Base-by-base conservation (phyloP, 2,329 filamentous ascomycete species). In the Chaetomium sp. region DNA sequence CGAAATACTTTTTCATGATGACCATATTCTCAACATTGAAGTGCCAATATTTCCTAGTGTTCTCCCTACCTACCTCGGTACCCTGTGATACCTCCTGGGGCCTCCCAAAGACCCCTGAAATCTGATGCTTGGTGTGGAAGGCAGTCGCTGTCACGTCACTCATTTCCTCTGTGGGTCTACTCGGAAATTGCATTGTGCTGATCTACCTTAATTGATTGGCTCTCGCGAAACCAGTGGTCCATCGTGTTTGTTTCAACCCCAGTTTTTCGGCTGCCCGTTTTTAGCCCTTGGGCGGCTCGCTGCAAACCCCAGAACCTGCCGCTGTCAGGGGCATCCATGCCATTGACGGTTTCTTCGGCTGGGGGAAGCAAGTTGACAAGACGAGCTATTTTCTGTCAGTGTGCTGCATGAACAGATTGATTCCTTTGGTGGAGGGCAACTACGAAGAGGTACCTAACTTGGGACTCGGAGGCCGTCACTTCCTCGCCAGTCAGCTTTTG, bases 221-320 rank as follows among this genome's bases (percentile, higher is more conserved):
- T 45, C 1, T 9, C 13, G 5, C 7, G 8, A 9, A 12, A 3
- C 7, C 38, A 13, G 25, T 3, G 47, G 45, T 31, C 59, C 59
- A 59, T 51, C 29, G 25, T 16, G 38, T 62, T 62, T 62, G 59
- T 65, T 65, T 65, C 59, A 60, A 65, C 64, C 64, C 64, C 64
- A 65, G 59, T 35, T 62, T 62, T 65, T 65, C 31, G 58, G 53
- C 9, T 61, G 53, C 19, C 63, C 29, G 57, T 49, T 59, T 55
- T 16, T 38, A 35, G 35, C 25, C 25, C 38, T 5, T 23, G 57
- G 29, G 23, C 19, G n/a, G 19, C 31, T 35, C 19, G 27, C 31
- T 50, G 12, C 35, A 10, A 42, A 19, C 42, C 19, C 10, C 13
- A 21, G 9, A 29, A 58, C 16, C 21, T 19, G 13, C 25, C 21